A percentile compares a stretch with the other conserved stretches of the same genome.
These are phyloP conservation scores for Neostapfia colusana DNA, from an alignment of 176 grass and related monocot genomes.

Conservation along the genomic window DNA sequence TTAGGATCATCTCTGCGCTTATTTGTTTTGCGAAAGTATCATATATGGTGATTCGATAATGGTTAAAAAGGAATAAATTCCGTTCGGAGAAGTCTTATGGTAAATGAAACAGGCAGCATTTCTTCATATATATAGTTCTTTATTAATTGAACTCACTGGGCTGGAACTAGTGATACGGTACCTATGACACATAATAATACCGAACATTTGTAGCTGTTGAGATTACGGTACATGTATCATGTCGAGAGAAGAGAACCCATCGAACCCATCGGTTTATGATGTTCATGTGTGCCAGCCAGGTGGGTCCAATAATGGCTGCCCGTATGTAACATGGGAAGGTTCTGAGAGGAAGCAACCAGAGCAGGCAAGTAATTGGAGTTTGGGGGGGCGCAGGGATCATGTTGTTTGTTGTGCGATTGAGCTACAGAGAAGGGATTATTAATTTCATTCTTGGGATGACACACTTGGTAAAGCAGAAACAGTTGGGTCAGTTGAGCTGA, in stretches of 20 bases:
- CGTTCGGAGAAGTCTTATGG: not conserved
- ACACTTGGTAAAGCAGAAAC: slow-evolving; percentile 47
- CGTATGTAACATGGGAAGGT: slow-evolving; percentile 65
- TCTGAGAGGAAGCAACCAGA: slow-evolving; percentile 39
- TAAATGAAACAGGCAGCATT: not conserved
- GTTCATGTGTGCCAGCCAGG: slow-evolving; percentile 33
- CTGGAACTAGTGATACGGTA: not conserved
- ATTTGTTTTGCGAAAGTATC: not conserved
- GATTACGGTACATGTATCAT: not conserved
- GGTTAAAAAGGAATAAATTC: not conserved
- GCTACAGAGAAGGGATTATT: slow-evolving; percentile 27
- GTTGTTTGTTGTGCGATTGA: slow-evolving; percentile 50
- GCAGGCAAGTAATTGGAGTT: slow-evolving; percentile 40
- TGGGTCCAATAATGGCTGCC: slow-evolving; percentile 41
- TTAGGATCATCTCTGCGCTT: not conserved
- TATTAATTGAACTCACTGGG: not conserved
- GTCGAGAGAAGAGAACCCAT: not conserved
- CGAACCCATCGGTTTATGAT: slow-evolving; percentile 31
- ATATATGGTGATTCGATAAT: not conserved
- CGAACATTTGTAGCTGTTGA: not conserved
- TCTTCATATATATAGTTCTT: too few relatives aligned
- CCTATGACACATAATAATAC: not conserved
- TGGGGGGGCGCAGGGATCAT: slow-evolving; percentile 39
- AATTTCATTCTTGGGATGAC: slow-evolving; percentile 26
- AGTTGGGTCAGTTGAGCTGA: slow-evolving; percentile 69